phyloP scores from a whole-genome alignment of 1,284 basidiomycete species.

The Fomitopsis pinicola region DNA sequence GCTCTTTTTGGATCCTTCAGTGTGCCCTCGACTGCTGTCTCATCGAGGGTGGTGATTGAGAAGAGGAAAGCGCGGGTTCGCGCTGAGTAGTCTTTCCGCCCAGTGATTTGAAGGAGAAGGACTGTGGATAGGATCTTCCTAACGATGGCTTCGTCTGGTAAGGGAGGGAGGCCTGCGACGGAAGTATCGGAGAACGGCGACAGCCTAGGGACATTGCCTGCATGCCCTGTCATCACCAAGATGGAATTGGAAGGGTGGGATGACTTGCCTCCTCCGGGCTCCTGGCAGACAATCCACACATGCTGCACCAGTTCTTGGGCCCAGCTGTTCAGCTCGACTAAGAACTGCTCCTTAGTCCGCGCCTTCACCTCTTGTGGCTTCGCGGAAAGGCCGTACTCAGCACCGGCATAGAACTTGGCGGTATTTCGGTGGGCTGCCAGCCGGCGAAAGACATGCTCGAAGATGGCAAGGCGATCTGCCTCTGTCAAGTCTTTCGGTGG shows the following conservation, averaged over 20 bases:
- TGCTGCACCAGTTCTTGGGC: constrained; percentile 40
- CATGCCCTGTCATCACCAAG: not conserved
- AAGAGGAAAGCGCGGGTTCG: constrained; percentile 48
- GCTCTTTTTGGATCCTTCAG: constrained; percentile 47
- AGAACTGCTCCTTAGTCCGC: constrained; percentile 28
- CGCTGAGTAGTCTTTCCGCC: constrained; percentile 46
- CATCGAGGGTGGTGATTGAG: constrained; percentile 38
- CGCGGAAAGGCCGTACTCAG: constrained; percentile 31
- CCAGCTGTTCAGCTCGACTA: constrained; percentile 40
- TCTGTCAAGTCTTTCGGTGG: constrained; percentile 37
- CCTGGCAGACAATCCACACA: constrained; percentile 45
- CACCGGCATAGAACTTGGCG: constrained; percentile 34
- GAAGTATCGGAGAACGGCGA: constrained; percentile 42
- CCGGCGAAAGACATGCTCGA: constrained; percentile 40
- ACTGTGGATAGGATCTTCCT: constrained; percentile 41
- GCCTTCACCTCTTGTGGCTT: constrained; percentile 16
- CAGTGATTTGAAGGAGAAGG: constrained; percentile 47
- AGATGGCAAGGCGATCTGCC: constrained; percentile 33
- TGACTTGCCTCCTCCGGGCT: constrained; percentile 38
- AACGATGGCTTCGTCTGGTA: constrained; percentile 34
- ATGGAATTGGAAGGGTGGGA: not conserved
- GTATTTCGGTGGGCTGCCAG: constrained; percentile 47
- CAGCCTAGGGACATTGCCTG: constrained; percentile 38
- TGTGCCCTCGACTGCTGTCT: constrained; percentile 39
- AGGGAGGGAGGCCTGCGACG: constrained; percentile 33